Base-by-base conservation (phyloP, 2,329 filamentous ascomycete species). In the Cytospora schulzeri region DNA sequence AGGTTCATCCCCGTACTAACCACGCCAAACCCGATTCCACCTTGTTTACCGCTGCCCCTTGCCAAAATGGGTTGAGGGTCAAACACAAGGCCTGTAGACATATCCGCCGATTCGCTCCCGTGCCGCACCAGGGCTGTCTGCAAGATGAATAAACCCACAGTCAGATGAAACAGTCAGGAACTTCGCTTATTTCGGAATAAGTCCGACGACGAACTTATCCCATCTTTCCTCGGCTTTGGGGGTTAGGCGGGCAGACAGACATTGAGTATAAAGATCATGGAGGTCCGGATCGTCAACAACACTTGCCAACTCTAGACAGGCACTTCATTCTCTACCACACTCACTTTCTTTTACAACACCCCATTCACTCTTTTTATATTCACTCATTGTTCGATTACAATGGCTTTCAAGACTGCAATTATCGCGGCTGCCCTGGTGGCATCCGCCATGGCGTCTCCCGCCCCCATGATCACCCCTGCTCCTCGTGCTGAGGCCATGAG, bases 361-460 rank as follows among this genome's bases (percentile, higher is more conserved):
- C 28, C 15, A 26, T 62, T 29, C 52, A 56, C 35, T 62, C 60
- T 62, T 62, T 62, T 56, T 50, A 56, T 19, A 38, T 54, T 51
- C 50, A 56, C 22, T 48, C 45, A 48, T 48, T 48, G 45, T 50
- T 56, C 22, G 31, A 55, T 24, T 4, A 66, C 61, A 60, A 53
- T 65, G 53, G 60, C 56, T 53, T 33, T 52, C 48, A 54, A 51
- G 31, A 57, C 57, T 60, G 50, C 22, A 50, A 38, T 66, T 52
- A 53, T 62, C 41, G 62, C 63, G 26, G 65, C 62, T 57, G 58
- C 54, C 55, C 65, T 66, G 54, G 65, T 62, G 62, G 65, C 62
- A 38, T 59, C 65, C 58, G 58, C 29, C 55, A 52, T 65, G 58
- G 65, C 62, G 12, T 55, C 53, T 31, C 66, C 66, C 12, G 38